Conservation (phyloP, 1,284 basidiomycete species). For the Melanopsichium pennsylvanicum region DNA sequence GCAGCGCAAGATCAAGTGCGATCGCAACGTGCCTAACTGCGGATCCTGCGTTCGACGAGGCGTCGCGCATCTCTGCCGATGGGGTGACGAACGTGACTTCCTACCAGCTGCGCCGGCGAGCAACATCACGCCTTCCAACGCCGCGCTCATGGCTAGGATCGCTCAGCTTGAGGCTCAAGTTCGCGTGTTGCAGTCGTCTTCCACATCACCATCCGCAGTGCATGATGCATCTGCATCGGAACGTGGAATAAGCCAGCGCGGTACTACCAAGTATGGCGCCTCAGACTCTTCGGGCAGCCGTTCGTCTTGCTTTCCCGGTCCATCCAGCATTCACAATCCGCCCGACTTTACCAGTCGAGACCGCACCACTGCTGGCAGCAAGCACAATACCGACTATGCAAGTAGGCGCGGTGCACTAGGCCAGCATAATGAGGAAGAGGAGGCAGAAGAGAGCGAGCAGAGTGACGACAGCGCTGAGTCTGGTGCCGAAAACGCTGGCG, state of each 20-base stretch:
- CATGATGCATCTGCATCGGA: conserved; percentile 13
- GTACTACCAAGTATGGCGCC: conserved; percentile 7
- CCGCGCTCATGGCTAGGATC: conserved; percentile 47
- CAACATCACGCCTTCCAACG: conserved; percentile 44
- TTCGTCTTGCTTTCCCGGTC: conserved; percentile 27
- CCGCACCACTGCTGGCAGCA: conserved; percentile 3
- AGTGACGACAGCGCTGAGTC: conserved; percentile 36
- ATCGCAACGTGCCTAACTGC: conserved; percentile 54
- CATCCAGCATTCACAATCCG: conserved; percentile 17
- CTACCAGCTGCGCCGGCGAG: conserved; percentile 23
- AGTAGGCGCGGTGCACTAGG: neutral
- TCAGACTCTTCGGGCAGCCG: conserved; percentile 19
- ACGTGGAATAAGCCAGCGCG: conserved; percentile 6
- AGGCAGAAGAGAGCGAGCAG: conserved; percentile 25
- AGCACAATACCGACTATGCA: neutral
- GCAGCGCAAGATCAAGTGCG: conserved; percentile 55
- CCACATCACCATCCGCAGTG: conserved; percentile 13
- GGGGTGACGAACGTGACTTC: conserved; percentile 54
- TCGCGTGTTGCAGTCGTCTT: conserved; percentile 35
- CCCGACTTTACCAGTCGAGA: conserved; percentile 40
- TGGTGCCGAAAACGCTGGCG: conserved; percentile 26
- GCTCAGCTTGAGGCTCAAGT: conserved; percentile 47
- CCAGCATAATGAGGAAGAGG: conserved; percentile 8
- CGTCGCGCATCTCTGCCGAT: conserved; percentile 49
- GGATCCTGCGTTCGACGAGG: conserved; percentile 48